Conservation (phyloP, 2,329 filamentous ascomycete species). For the Hypoxylon sp. region DNA sequence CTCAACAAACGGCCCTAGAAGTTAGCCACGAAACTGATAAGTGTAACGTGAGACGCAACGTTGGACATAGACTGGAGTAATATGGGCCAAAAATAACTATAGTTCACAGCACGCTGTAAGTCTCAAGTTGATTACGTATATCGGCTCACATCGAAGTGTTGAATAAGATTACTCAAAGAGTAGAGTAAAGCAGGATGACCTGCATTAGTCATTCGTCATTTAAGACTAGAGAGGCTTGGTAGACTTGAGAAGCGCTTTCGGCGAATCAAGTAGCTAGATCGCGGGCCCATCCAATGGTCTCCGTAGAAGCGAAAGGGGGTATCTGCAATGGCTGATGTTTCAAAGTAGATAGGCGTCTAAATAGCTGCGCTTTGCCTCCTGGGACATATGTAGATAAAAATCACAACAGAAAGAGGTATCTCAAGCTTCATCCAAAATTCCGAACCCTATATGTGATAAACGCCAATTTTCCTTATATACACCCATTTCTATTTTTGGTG, state of each 20-base stretch:
- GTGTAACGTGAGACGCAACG: neutral
- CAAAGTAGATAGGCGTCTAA: conserved; percentile 22
- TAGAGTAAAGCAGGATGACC: conserved; percentile 10
- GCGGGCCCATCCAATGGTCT: conserved; percentile 31
- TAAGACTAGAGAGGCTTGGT: conserved; percentile 29
- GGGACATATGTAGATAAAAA: conserved; percentile 36
- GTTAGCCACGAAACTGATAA: neutral
- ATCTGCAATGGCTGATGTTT: conserved; percentile 22
- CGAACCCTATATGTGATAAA: conserved; percentile 43
- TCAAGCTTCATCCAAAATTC: conserved; percentile 43
- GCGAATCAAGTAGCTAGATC: conserved; percentile 21
- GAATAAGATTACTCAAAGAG: neutral
- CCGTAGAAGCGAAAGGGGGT: conserved; percentile 28
- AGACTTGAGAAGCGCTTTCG: conserved; percentile 19
- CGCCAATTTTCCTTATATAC: conserved; percentile 47
- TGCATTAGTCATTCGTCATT: conserved; percentile 25
- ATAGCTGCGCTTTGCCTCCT: conserved; percentile 24
- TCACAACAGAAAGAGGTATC: conserved; percentile 50
- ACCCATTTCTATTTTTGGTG: conserved; percentile 39
- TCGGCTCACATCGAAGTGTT: neutral
- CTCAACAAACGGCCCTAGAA: neutral
- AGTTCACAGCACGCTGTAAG: neutral
- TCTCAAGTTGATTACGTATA: conserved; percentile 1
- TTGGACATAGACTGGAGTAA: neutral
- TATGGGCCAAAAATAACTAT: neutral